phyloP scores from a whole-genome alignment of 2,329 filamentous ascomycete species.

The Penicillium sp. region DNA sequence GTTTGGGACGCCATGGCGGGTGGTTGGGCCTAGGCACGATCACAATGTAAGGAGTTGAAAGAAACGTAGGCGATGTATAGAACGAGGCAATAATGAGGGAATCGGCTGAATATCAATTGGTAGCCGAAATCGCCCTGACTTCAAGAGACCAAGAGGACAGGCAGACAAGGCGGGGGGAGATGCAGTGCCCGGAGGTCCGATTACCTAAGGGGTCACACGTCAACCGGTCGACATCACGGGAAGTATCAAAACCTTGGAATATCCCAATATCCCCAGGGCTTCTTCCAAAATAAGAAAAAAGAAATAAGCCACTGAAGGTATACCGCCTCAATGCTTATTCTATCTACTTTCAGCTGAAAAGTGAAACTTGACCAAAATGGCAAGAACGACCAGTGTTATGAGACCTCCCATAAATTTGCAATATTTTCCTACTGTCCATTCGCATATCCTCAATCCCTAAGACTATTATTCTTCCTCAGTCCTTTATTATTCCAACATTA shows the following conservation, averaged over 20 bases:
- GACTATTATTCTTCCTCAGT: background rate
- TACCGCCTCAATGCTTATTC: background rate
- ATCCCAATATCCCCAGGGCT: background rate
- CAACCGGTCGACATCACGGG: constrained; percentile 6
- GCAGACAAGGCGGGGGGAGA: constrained; percentile 28
- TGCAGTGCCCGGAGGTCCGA: constrained; percentile 12
- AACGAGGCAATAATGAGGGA: background rate
- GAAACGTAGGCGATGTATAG: background rate
- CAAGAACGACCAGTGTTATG: background rate
- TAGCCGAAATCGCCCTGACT: constrained; percentile 2
- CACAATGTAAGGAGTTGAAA: background rate
- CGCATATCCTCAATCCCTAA: constrained; percentile 6
- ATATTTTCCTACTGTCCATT: background rate
- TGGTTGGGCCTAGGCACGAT: constrained; percentile 9
- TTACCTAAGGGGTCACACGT: constrained; percentile 19
- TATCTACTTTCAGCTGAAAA: background rate
- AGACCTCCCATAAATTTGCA: background rate
- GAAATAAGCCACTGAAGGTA: background rate
- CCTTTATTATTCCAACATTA: constrained; percentile 3
- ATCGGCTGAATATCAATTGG: constrained; percentile 8
- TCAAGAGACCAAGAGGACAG: constrained; percentile 21
- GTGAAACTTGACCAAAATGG: constrained; percentile 1
- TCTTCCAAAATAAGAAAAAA: background rate
- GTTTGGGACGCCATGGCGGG: constrained; percentile 88
- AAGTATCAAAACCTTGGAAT: background rate